Percentiles rank a stretch among this genome's conserved stretches.
Evolutionary conservation across 1,284 basidiomycete genomes (phyloP).

Genomic region (Salmacisia buchloeana): DNA sequence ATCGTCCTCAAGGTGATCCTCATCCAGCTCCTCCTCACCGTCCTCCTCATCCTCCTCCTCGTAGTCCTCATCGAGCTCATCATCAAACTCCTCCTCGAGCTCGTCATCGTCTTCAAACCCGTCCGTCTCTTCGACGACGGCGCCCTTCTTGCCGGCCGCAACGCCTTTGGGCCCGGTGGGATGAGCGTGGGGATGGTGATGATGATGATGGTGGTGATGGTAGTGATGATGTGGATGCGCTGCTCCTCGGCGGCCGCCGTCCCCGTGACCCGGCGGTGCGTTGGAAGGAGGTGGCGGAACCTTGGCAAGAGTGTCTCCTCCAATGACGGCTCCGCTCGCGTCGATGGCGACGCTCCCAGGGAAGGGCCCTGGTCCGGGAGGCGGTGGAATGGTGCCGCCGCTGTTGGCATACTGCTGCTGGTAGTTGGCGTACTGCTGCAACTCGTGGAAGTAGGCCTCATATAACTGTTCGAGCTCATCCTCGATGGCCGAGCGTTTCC

Average conservation of each 20-base stretch:
- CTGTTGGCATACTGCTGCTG: conserved; percentile 86
- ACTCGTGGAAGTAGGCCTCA: conserved; percentile 99
- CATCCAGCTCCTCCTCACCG: conserved; percentile 51
- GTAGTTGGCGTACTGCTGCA: conserved; percentile 95
- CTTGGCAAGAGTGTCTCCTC: conserved; percentile 57
- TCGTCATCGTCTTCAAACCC: not conserved
- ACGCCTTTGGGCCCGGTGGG: conserved; percentile 45
- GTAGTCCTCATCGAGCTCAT: conserved; percentile 22
- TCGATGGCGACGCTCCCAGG: conserved; percentile 94
- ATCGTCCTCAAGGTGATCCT: conserved; percentile 50
- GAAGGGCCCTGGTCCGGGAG: conserved; percentile 93
- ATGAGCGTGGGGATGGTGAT: conserved; percentile 9
- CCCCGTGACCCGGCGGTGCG: conserved; percentile 13
- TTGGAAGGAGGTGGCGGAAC: conserved; percentile 11
- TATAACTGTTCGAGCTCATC: conserved; percentile 98
- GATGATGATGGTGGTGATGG: conserved; percentile 20
- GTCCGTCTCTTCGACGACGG: not conserved
- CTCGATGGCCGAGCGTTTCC: conserved; percentile 96
- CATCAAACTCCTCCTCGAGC: conserved; percentile 12
- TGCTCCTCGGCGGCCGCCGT: not conserved
- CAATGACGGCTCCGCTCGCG: conserved; percentile 71
- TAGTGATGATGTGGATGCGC: conserved; percentile 11
- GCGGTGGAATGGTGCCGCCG: conserved; percentile 77
- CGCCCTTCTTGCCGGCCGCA: not conserved
- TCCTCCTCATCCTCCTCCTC: conserved; percentile 42